A percentile compares a stretch with the other conserved stretches of the same genome.
phyloP scores from a whole-genome alignment of 2,329 filamentous ascomycete species.

The Ophiobolus disseminans region DNA sequence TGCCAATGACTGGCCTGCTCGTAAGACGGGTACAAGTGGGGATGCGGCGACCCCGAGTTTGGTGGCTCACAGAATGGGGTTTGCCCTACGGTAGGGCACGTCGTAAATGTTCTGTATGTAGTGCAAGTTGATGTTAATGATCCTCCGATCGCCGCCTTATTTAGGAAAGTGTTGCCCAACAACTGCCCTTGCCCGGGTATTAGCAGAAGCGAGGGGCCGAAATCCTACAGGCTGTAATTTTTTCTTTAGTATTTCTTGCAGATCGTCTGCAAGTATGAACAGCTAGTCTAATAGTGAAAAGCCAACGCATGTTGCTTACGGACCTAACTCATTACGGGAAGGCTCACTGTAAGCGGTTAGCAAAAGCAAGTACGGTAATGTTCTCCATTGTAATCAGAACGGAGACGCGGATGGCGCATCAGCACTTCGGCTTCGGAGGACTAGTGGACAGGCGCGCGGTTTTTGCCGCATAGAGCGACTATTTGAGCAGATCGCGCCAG shows the following conservation, averaged over 20 bases:
- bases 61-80: neutral
- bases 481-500: slow-evolving; percentile 1
- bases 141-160: no score
- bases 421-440: neutral
- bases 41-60: slow-evolving; percentile 6
- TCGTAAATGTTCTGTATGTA: neutral
- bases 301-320: neutral
- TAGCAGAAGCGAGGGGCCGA: no score
- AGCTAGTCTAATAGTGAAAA: neutral
- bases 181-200: no score
- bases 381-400: no score
- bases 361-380: neutral
- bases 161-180: no score
- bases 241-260: neutral
- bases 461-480: slow-evolving; percentile 1
- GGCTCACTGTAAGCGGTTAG: neutral
- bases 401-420: no score
- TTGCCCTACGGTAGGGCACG: neutral
- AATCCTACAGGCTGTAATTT: neutral
- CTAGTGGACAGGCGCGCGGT: neutral
- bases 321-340: neutral
- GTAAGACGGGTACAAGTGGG: slow-evolving; percentile 7
- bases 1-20: neutral
- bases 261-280: neutral
- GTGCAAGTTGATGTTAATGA: neutral